Percentiles rank a stretch among this genome's conserved stretches.
phyloP scores from a whole-genome alignment of 306 rosid genomes.

The Geum urbanum region DNA sequence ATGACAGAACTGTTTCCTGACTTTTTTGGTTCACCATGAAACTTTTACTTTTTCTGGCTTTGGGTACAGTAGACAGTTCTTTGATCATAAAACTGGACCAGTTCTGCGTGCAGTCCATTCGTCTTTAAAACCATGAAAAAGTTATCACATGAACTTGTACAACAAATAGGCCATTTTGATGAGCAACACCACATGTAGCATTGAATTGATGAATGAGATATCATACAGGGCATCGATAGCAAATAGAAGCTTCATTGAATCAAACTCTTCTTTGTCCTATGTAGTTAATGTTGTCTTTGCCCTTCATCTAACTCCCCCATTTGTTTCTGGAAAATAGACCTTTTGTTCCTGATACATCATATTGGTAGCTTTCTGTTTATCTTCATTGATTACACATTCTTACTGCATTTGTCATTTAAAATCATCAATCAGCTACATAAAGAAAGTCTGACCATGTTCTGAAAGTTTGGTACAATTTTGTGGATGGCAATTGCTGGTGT shows the following conservation, averaged over 20 bases:
- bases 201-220: background rate
- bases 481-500: background rate
- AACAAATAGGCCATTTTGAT: background rate
- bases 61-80: background rate
- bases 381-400: slow-evolving; percentile 5
- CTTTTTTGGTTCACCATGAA: background rate
- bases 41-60: background rate
- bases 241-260: background rate
- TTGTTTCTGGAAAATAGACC: background rate
- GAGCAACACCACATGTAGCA: background rate
- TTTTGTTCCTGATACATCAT: background rate
- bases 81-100: background rate
- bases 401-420: background rate
- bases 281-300: background rate
- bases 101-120: background rate
- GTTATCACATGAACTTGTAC: background rate
- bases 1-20: background rate
- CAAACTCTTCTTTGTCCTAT: background rate
- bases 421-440: background rate
- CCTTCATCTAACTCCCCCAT: background rate
- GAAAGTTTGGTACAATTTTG: background rate
- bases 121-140: background rate
- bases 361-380: background rate
- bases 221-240: background rate
- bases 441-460: background rate